Conservation (phyloP, 2,329 filamentous ascomycete genomes). For the Mycosphaerella sp. region DNA sequence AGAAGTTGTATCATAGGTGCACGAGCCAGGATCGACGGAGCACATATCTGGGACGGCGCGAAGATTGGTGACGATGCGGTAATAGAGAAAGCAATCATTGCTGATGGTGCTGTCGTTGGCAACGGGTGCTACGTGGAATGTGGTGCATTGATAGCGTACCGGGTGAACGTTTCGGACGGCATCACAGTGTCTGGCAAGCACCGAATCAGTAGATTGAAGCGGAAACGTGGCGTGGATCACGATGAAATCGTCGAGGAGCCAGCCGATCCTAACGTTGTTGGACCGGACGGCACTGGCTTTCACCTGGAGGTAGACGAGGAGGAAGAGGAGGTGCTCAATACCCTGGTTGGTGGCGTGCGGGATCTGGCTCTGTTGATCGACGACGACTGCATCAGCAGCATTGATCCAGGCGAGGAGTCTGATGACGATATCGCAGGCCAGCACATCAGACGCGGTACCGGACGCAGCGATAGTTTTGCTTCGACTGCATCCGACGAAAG, state of each 20-base stretch:
- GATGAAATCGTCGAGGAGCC: slow-evolving; percentile 31
- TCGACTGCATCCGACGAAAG: slow-evolving; percentile 59
- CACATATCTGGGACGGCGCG: slow-evolving; percentile 83
- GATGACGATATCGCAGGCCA: slow-evolving; percentile 41
- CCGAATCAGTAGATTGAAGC: slow-evolving; percentile 44
- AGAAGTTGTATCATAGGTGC: slow-evolving; percentile 79
- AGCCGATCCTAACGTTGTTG: slow-evolving; percentile 51
- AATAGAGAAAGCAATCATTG: slow-evolving; percentile 69
- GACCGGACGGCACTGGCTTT: slow-evolving; percentile 54
- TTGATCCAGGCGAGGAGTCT: slow-evolving; percentile 47
- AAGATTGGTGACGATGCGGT: slow-evolving; percentile 68
- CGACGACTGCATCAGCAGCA: slow-evolving; percentile 57
- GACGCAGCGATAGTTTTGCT: slow-evolving; percentile 33
- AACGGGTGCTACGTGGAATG: slow-evolving; percentile 61
- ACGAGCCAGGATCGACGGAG: slow-evolving; percentile 70
- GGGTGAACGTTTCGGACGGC: slow-evolving; percentile 63
- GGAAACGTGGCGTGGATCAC: slow-evolving; percentile 41
- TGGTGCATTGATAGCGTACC: slow-evolving; percentile 74
- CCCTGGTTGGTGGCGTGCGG: slow-evolving; percentile 29
- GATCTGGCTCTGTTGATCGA: slow-evolving; percentile 46
- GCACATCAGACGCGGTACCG: slow-evolving; percentile 32
- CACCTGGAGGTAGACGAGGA: slow-evolving; percentile 57
- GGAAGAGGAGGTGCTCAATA: slow-evolving; percentile 50
- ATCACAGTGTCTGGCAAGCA: slow-evolving; percentile 42
- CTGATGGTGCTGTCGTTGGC: slow-evolving; percentile 64